phyloP scores from a whole-genome alignment of 257 asterid species.

The Coffea canephora region DNA sequence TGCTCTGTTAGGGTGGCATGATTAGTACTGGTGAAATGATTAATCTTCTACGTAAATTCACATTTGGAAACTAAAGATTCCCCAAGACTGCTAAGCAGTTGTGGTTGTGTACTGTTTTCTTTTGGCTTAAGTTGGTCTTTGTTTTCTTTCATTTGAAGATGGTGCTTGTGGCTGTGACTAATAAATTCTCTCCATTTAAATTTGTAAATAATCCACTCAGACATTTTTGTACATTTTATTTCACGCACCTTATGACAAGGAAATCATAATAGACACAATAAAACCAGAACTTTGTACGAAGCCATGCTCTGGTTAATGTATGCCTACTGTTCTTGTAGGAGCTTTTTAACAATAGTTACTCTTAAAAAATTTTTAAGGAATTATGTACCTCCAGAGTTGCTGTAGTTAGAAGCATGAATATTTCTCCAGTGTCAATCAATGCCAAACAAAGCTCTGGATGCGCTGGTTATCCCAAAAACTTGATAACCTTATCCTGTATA shows the following conservation, averaged over 20 bases:
- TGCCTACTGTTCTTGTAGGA: not conserved
- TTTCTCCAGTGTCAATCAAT: no score
- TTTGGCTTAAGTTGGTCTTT: not conserved
- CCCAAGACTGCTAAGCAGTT: not conserved
- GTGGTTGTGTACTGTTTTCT: not conserved
- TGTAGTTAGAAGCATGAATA: not conserved
- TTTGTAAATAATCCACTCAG: not conserved
- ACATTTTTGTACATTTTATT: not conserved
- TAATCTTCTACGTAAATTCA: slow-evolving; percentile 1
- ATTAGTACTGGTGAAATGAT: not conserved
- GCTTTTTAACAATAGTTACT: not conserved
- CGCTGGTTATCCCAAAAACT: not conserved
- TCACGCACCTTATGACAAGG: not conserved
- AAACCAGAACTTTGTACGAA: not conserved
- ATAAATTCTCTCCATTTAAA: not conserved
- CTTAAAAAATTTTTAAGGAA: no score
- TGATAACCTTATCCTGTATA: not conserved
- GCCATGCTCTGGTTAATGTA: not conserved
- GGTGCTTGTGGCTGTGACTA: not conserved
- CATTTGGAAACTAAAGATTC: slow-evolving; percentile 10
- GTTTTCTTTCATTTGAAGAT: not conserved
- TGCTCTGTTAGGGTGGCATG: slow-evolving; percentile 67
- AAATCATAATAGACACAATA: not conserved
- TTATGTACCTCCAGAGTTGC: not conserved
- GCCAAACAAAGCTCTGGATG: not conserved